A percentile compares a stretch with the other conserved stretches of the same genome.
Conservation (phyloP, 768 basidiomycete species). For the Pisolithus orientalis region DNA sequence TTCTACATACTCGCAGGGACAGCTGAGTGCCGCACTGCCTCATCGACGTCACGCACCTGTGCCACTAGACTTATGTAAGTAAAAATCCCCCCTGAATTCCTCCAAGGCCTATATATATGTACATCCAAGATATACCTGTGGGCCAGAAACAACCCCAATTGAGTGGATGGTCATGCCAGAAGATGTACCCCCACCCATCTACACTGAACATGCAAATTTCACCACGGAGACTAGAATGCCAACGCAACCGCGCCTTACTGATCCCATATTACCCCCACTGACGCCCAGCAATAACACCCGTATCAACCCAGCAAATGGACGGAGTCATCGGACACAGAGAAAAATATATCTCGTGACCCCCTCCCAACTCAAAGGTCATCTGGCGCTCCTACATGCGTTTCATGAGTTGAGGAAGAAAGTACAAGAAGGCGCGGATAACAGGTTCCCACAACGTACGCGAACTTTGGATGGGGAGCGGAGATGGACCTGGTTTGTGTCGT, state of each 20-base stretch:
- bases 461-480: slow-evolving; percentile 21
- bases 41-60: no score
- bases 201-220: no score
- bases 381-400: slow-evolving; percentile 24
- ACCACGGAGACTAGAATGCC: no score
- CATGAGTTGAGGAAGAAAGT: slow-evolving; percentile 16
- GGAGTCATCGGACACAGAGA: neutral
- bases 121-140: no score
- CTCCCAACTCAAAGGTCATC: slow-evolving; percentile 26
- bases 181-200: no score
- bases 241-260: neutral
- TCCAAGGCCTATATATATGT: no score
- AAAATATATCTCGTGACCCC: slow-evolving; percentile 14
- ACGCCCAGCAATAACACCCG: neutral
- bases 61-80: no score
- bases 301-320: neutral
- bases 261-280: neutral
- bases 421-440: slow-evolving; percentile 8
- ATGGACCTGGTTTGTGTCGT: slow-evolving; percentile 34
- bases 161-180: no score
- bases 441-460: slow-evolving; percentile 8
- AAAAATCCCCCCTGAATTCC: no score
- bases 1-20: no score
- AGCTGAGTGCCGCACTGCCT: no score
- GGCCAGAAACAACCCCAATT: no score